A percentile compares a stretch with the other conserved stretches of the same genome.
These are phyloP conservation scores for Metschnikowia similis DNA, from an alignment of 805 yeast species.

Conservation along the genomic window DNA sequence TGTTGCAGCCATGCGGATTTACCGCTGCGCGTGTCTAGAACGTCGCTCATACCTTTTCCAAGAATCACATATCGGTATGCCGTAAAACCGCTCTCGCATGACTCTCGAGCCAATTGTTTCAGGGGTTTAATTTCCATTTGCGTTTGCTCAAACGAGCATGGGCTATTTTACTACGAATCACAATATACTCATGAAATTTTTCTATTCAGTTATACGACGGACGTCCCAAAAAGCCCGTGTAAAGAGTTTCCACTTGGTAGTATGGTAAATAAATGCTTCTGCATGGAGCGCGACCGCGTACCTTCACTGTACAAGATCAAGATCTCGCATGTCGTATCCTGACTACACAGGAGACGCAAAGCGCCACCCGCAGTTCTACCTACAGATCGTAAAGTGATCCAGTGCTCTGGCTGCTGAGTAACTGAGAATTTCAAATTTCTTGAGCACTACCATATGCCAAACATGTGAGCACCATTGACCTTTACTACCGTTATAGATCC, in stretches of 20 bases:
- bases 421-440: background rate
- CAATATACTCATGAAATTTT: background rate
- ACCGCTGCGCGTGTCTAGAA: background rate
- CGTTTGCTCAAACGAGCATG: background rate
- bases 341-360: background rate
- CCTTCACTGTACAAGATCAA: background rate
- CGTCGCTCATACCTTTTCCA: background rate
- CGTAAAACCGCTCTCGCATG: background rate
- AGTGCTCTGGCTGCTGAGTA: background rate
- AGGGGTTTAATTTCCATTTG: background rate
- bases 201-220: no score
- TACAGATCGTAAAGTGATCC: background rate
- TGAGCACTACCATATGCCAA: background rate
- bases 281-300: background rate
- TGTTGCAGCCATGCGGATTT: constrained; percentile 1
- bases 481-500: background rate
- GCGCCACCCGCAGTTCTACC: background rate
- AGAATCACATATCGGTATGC: background rate
- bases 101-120: background rate
- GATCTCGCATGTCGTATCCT: constrained; percentile 1
- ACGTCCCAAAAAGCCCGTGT: background rate
- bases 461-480: background rate
- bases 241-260: background rate
- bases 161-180: background rate
- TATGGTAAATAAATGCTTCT: background rate